Base-by-base conservation (phyloP, 495 filamentous ascomycete genomes). In the Mycothermus thermophilus region DNA sequence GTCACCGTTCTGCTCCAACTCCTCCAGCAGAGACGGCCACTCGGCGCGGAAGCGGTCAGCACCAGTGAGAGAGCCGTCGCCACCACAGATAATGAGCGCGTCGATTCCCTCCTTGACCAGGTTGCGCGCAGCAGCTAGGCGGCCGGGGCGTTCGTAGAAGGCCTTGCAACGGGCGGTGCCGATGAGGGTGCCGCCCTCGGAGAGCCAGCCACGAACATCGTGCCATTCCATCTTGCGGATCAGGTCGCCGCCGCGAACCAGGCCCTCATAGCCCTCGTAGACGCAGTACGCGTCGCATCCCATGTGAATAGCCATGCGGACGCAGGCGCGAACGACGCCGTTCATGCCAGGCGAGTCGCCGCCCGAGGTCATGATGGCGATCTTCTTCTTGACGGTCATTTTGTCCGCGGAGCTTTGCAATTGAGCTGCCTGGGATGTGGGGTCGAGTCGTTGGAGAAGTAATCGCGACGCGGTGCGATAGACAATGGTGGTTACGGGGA, bases 341-440 rank as follows among this genome's bases (percentile, higher is more conserved):
- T 93, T 96, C 92, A 99, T 99, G 47, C 92, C 92, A 4, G 92
- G 90, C 25, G 88, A 84, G 66, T 99, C 92, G 47, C 92, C 92
- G 43, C 92, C 92, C 41, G 81, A 90, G 41, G 92, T 99, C 79
- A 99, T 83, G 40, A 96, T 79, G 31, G 74, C 92, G 50, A 99
- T 92, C 44, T 79, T 75, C 63, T 88, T 85, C 53, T 75, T 78
- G 41, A 43, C 42, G 11, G 48, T 47, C 64, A 64, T 66, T 18
- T 35, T 55, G 35, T 30, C 13, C 15, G 29, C 22, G 24, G 14
- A n/a, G n/a, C n/a, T n/a, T n/a, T n/a, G n/a, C n/a, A n/a, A n/a
- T n/a, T n/a, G n/a, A n/a, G n/a, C n/a, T n/a, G n/a, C n/a, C n/a
- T n/a, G n/a, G n/a, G n/a, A n/a, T n/a, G n/a, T n/a, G n/a, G n/a